Conservation (phyloP, 805 yeast species). For the Lipomyces starkeyi region DNA sequence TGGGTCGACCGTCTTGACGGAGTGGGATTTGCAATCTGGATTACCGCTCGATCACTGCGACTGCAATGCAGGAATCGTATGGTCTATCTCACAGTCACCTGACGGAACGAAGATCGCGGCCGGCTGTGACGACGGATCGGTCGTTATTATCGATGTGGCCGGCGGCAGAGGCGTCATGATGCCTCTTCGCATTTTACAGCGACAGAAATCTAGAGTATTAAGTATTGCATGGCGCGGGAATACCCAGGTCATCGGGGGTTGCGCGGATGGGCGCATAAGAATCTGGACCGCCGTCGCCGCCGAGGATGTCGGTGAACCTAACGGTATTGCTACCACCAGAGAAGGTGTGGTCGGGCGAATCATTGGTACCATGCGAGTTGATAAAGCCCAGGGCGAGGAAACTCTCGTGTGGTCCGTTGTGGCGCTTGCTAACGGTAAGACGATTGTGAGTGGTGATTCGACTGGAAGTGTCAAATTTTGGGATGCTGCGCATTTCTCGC, state of each 20-base stretch:
- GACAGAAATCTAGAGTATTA: constrained; percentile 77
- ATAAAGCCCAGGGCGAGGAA: constrained; percentile 81
- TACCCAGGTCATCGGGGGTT: constrained; percentile 81
- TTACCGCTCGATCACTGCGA: constrained; percentile 76
- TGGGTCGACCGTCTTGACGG: constrained; percentile 88
- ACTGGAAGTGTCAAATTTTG: constrained; percentile 93
- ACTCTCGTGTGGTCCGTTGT: constrained; percentile 89
- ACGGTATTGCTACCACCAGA: constrained; percentile 15
- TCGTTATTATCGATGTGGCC: constrained; percentile 79
- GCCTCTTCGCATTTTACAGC: constrained; percentile 73
- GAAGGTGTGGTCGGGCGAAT: constrained; percentile 61
- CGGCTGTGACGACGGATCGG: constrained; percentile 95
- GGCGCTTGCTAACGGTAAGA: constrained; percentile 65
- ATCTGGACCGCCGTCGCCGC: constrained; percentile 66
- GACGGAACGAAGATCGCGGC: constrained; percentile 72
- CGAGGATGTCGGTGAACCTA: constrained; percentile 35
- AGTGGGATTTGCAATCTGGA: constrained; percentile 85
- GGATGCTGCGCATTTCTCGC: constrained; percentile 79
- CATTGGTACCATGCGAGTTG: constrained; percentile 88
- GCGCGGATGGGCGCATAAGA: constrained; percentile 91
- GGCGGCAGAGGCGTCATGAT: constrained; percentile 87
- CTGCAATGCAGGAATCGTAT: constrained; percentile 90
- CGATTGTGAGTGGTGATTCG: constrained; percentile 94
- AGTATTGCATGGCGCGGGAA: constrained; percentile 76
- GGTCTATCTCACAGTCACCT: constrained; percentile 79